phyloP scores from a whole-genome alignment of 108 stramenopile species.

The Cyclotella kingstonii region DNA sequence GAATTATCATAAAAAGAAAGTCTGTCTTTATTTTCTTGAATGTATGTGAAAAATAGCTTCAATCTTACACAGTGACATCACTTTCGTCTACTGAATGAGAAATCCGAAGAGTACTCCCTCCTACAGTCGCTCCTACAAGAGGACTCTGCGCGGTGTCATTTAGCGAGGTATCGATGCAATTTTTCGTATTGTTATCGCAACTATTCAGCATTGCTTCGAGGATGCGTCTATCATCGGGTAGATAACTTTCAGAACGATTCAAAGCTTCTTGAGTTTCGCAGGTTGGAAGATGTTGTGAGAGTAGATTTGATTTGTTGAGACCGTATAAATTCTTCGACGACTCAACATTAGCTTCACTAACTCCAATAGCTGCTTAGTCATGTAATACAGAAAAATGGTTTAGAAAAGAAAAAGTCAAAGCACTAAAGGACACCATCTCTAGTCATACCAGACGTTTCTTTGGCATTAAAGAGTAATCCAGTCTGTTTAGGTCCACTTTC shows the following conservation, averaged over 20 bases:
- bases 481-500: not conserved
- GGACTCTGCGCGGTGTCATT: conserved; percentile 13
- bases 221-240: conserved; percentile 14
- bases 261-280: conserved; percentile 4
- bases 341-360: not conserved
- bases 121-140: conserved; percentile 31
- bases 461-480: too few relatives aligned
- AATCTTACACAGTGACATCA: conserved; percentile 28
- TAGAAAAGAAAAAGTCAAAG: too few relatives aligned
- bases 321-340: not conserved
- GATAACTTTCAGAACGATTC: conserved; percentile 8
- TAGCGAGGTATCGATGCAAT: not conserved
- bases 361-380: too few relatives aligned
- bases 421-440: too few relatives aligned
- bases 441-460: too few relatives aligned
- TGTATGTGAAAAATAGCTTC: too few relatives aligned
- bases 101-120: conserved; percentile 27
- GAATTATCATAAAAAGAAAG: too few relatives aligned
- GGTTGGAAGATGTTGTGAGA: not conserved
- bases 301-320: not conserved
- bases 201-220: conserved; percentile 47
- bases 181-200: not conserved
- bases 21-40: too few relatives aligned
- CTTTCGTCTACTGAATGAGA: conserved; percentile 37
- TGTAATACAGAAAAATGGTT: too few relatives aligned